Evolutionary conservation across 768 basidiomycete species (phyloP).

Genomic region (Gloeopeniophorella convolvens): DNA sequence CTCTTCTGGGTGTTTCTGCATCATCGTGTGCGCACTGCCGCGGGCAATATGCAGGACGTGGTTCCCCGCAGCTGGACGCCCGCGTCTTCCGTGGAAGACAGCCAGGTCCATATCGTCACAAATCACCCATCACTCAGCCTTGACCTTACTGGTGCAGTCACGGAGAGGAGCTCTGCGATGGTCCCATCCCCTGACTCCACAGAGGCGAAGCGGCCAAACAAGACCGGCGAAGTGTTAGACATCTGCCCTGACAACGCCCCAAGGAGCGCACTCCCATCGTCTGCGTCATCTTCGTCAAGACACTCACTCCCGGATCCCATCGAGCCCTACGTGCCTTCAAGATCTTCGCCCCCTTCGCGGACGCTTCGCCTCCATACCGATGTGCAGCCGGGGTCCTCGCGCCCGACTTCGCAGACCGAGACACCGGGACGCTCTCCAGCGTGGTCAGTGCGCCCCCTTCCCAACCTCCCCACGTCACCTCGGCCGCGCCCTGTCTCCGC

Average conservation of each 20-base stretch:
- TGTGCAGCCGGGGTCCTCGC: background rate
- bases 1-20: constrained; percentile 7
- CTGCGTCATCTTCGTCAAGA: background rate
- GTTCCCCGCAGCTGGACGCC: background rate
- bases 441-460: constrained; percentile 8
- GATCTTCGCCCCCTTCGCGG: background rate
- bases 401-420: background rate
- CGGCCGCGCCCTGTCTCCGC: constrained; percentile 1
- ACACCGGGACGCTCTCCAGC: background rate
- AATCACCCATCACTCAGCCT: constrained; percentile 5
- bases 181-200: background rate
- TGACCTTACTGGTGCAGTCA: constrained; percentile 7
- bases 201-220: background rate
- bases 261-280: background rate
- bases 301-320: background rate
- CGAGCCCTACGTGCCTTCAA: constrained; percentile 2
- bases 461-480: background rate
- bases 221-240: constrained; percentile 4
- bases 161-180: background rate
- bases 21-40: background rate
- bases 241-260: constrained; percentile 10
- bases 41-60: background rate
- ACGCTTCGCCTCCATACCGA: constrained; percentile 1
- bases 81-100: background rate
- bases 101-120: background rate